Conservation (phyloP, 768 basidiomycete species). For the Calocybe indica region DNA sequence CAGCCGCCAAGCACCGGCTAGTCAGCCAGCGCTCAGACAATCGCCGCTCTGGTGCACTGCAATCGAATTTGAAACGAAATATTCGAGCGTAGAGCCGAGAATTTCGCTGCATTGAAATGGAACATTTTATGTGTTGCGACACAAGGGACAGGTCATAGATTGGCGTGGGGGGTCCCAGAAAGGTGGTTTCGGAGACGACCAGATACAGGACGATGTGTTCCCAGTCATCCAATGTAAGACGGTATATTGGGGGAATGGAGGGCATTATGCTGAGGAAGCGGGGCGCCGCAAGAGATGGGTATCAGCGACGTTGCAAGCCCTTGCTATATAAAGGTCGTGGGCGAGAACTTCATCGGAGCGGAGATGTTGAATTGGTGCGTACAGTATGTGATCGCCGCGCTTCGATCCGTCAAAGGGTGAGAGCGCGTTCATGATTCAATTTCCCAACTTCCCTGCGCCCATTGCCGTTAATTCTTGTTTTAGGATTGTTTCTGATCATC, state of each 20-base stretch:
- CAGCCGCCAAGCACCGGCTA: slow-evolving; percentile 29
- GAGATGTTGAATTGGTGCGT: slow-evolving; percentile 5
- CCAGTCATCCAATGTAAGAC: slow-evolving; percentile 22
- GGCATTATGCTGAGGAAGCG: slow-evolving; percentile 9
- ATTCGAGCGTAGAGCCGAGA: slow-evolving; percentile 34
- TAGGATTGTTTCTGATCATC: too few relatives aligned
- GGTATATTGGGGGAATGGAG: slow-evolving; percentile 10
- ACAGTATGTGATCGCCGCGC: slow-evolving; percentile 12
- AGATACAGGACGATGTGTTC: slow-evolving; percentile 38
- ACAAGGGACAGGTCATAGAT: slow-evolving; percentile 33
- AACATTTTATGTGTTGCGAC: slow-evolving; percentile 27
- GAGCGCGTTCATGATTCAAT: neutral
- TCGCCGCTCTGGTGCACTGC: slow-evolving; percentile 30
- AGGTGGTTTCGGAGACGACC: slow-evolving; percentile 21
- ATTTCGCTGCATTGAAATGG: slow-evolving; percentile 29
- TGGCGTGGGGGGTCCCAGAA: slow-evolving; percentile 37
- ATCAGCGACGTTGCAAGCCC: neutral
- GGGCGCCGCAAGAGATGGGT: slow-evolving; percentile 5
- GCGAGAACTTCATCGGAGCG: slow-evolving; percentile 7
- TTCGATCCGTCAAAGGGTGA: slow-evolving; percentile 11
- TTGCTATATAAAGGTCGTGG: neutral
- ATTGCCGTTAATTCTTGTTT: too few relatives aligned
- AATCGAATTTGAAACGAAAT: slow-evolving; percentile 41
- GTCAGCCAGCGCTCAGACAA: slow-evolving; percentile 30
- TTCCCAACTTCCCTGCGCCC: too few relatives aligned